Percentiles rank a stretch among this genome's conserved stretches.
Evolutionary conservation across 2,329 filamentous ascomycete species (phyloP).

Genomic region (Fusarium fujikuroi): DNA sequence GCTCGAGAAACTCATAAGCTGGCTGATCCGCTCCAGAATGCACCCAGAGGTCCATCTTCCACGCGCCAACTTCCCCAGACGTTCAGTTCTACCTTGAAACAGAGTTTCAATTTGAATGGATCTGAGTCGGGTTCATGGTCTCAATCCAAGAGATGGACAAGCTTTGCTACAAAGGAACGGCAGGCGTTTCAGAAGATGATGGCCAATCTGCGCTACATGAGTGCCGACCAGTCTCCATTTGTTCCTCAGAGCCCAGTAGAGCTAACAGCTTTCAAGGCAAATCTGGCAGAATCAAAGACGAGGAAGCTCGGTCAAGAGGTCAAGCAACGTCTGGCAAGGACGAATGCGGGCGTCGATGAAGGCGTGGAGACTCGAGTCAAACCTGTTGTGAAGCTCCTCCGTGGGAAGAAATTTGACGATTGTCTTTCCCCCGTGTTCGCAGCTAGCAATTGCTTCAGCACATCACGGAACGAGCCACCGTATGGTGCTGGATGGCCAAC

Average conservation of each 20-base stretch:
- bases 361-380: slow-evolving; percentile 2
- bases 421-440: slow-evolving; percentile 50
- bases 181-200: slow-evolving; percentile 50
- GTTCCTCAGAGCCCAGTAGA: slow-evolving; percentile 51
- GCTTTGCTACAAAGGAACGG: slow-evolving; percentile 48
- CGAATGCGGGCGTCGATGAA: slow-evolving; percentile 23
- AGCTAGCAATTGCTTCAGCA: slow-evolving; percentile 49
- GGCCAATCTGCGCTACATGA: slow-evolving; percentile 50
- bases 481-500: slow-evolving; percentile 49
- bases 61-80: slow-evolving; percentile 7
- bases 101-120: neutral
- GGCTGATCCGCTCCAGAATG: slow-evolving; percentile 9
- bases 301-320: slow-evolving; percentile 43
- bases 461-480: slow-evolving; percentile 22
- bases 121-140: slow-evolving; percentile 49
- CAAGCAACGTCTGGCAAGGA: slow-evolving; percentile 35
- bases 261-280: slow-evolving; percentile 48
- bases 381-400: slow-evolving; percentile 37
- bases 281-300: slow-evolving; percentile 44
- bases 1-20: neutral
- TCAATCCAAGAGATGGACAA: slow-evolving; percentile 55
- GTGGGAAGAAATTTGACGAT: slow-evolving; percentile 45
- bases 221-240: slow-evolving; percentile 52
- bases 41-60: slow-evolving; percentile 22
- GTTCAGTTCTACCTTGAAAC: slow-evolving; percentile 18